Percentiles rank a stretch among this genome's conserved stretches.
Evolutionary conservation across 1,139 yeast genomes (phyloP).

Genomic region (Sugiyamaella neomexicana): DNA sequence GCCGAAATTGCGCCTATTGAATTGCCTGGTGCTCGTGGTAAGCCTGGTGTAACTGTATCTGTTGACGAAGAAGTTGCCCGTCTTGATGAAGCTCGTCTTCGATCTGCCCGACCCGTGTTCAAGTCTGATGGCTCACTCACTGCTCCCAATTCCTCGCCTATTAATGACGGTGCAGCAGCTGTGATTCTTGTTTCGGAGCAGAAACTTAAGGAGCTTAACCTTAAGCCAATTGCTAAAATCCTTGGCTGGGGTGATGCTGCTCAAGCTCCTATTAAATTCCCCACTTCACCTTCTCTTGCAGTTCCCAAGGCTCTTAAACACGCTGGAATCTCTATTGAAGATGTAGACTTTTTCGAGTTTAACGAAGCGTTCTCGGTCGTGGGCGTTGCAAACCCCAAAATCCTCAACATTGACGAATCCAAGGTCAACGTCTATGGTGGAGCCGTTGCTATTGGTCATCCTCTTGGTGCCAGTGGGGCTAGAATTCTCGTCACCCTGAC

Average conservation of each 20-base stretch:
- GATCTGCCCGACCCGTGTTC: slow-evolving; percentile 87
- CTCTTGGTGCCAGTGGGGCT: slow-evolving; percentile 97
- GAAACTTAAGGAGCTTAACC: slow-evolving; percentile 77
- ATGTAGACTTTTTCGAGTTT: slow-evolving; percentile 82
- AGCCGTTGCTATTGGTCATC: slow-evolving; percentile 97
- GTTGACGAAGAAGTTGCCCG: slow-evolving; percentile 79
- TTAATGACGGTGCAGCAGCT: slow-evolving; percentile 98
- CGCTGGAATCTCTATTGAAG: slow-evolving; percentile 62
- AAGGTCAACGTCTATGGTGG: slow-evolving; percentile 96
- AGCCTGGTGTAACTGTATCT: slow-evolving; percentile 73
- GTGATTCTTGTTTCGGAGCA: slow-evolving; percentile 78
- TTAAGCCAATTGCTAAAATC: slow-evolving; percentile 85
- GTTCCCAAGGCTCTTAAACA: slow-evolving; percentile 93
- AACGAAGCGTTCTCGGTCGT: slow-evolving; percentile 98
- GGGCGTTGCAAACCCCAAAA: slow-evolving; percentile 84
- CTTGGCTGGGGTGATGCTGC: slow-evolving; percentile 99
- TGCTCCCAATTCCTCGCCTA: slow-evolving; percentile 93
- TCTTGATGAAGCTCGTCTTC: slow-evolving; percentile 72
- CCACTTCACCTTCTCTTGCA: slow-evolving; percentile 91
- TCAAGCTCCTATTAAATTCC: slow-evolving; percentile 87
- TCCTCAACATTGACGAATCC: slow-evolving; percentile 60
- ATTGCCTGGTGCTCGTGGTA: slow-evolving; percentile 87
- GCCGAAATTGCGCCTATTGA: slow-evolving; percentile 83
- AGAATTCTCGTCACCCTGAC: slow-evolving; percentile 85
- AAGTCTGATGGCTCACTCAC: slow-evolving; percentile 86